A percentile compares a stretch with the other conserved stretches of the same genome.
These are phyloP conservation scores for Cladosporium sp. DNA, from an alignment of 2,329 filamentous ascomycete genomes.

Conservation along the genomic window DNA sequence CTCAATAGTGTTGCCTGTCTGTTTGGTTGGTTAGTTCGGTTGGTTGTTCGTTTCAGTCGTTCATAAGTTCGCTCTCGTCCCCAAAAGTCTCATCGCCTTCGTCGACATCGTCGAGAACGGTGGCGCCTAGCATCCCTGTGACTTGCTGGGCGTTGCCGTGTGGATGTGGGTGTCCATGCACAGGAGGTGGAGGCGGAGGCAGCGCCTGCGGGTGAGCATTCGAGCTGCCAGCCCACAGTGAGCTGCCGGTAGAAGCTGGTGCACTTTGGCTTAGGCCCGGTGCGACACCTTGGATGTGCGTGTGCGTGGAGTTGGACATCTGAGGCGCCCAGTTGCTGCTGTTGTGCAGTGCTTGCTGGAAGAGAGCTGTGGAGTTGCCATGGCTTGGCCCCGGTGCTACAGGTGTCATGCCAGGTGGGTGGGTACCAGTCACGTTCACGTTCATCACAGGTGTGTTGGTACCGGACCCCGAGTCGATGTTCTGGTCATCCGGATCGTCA, in stretches of 20 bases:
- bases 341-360: conserved; percentile 23
- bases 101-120: conserved; percentile 44
- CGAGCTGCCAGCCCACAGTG: conserved; percentile 25
- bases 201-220: not conserved
- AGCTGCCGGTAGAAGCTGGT: conserved; percentile 33
- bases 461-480: conserved; percentile 31
- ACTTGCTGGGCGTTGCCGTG: conserved; percentile 36
- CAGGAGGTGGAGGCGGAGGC: conserved; percentile 8
- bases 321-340: conserved; percentile 17
- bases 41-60: conserved; percentile 17
- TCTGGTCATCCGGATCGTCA: conserved; percentile 34
- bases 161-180: conserved; percentile 13
- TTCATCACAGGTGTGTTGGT: conserved; percentile 36
- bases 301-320: conserved; percentile 4
- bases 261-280: conserved; percentile 34
- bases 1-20: not conserved
- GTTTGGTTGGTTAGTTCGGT: not conserved
- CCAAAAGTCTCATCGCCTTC: conserved; percentile 47
- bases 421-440: conserved; percentile 32
- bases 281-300: not conserved
- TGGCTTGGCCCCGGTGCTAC: conserved; percentile 26
- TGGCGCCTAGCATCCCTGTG: conserved; percentile 42
- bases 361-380: conserved; percentile 23
- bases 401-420: conserved; percentile 32
- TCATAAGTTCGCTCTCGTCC: conserved; percentile 50